Evolutionary conservation across 345 rosid genomes (phyloP).

Genomic region (Punica granatum): DNA sequence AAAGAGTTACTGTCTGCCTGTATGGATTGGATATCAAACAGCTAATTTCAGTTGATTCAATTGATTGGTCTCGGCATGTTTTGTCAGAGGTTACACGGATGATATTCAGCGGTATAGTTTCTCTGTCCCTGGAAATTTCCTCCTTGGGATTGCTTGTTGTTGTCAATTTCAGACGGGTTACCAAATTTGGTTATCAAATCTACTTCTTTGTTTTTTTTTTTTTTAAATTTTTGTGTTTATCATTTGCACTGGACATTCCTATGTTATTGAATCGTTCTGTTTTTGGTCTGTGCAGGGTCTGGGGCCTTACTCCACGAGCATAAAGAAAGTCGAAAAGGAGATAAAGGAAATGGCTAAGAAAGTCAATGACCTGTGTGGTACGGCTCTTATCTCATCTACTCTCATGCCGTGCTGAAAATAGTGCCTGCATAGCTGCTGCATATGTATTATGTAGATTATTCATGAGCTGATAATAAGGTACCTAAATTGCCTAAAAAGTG

Average conservation of each 20-base stretch:
- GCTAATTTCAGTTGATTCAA: neutral
- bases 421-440: neutral
- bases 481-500: neutral
- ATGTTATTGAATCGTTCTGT: neutral
- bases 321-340: slow-evolving; percentile 87
- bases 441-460: neutral
- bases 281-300: slow-evolving; percentile 47
- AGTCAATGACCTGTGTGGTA: slow-evolving; percentile 86
- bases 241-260: too few relatives aligned
- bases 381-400: neutral
- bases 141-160: too few relatives aligned
- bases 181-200: neutral
- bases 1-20: neutral
- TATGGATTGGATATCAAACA: neutral
- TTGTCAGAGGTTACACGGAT: too few relatives aligned
- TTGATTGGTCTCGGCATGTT: neutral
- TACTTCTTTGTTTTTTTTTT: too few relatives aligned
- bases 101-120: too few relatives aligned
- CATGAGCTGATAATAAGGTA: neutral
- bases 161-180: too few relatives aligned
- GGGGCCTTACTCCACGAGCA: slow-evolving; percentile 82
- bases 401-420: too few relatives aligned
- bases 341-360: slow-evolving; percentile 88
- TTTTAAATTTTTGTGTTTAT: too few relatives aligned
- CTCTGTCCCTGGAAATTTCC: too few relatives aligned